Evolutionary conservation across 129 eudicot genomes (phyloP).

Genomic region (Flaveria sonorensis): DNA sequence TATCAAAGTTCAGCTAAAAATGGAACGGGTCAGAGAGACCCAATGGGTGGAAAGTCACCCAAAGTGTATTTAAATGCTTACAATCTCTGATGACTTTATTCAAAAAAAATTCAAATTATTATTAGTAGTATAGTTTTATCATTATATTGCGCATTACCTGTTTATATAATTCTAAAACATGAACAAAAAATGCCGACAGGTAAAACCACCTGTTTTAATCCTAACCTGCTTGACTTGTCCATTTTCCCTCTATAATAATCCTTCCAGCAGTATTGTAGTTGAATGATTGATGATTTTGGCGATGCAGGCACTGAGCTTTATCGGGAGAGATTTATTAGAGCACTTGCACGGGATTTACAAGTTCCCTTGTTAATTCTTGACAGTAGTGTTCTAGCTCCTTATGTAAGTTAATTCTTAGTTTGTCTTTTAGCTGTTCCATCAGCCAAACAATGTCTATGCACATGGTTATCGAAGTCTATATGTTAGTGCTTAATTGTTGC

Average conservation of each 20-base stretch:
- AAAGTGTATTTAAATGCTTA: neutral
- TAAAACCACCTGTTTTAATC: neutral
- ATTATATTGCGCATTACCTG: neutral
- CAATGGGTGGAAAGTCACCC: neutral
- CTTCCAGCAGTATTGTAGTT: neutral
- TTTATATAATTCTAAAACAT: neutral
- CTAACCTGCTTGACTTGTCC: neutral
- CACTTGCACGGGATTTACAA: constrained; percentile 82
- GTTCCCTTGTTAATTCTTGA: constrained; percentile 93
- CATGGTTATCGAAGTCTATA: constrained; percentile 6
- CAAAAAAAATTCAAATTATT: neutral
- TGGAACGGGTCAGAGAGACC: neutral
- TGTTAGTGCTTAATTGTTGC: constrained; percentile 13
- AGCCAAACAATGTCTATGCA: neutral
- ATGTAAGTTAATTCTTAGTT: constrained; percentile 50
- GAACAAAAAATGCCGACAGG: neutral
- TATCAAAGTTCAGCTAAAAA: neutral
- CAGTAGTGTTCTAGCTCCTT: constrained; percentile 86
- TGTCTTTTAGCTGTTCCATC: constrained; percentile 1
- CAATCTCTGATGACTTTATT: constrained; percentile 2
- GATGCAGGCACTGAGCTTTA: constrained; percentile 89
- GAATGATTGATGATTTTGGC: constrained; percentile 22
- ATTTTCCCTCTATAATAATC: neutral
- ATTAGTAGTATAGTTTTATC: neutral
- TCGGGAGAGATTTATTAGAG: constrained; percentile 89